Evolutionary conservation across 768 basidiomycete species (phyloP).

Genomic region (Rubroboletus pulcherrimus): DNA sequence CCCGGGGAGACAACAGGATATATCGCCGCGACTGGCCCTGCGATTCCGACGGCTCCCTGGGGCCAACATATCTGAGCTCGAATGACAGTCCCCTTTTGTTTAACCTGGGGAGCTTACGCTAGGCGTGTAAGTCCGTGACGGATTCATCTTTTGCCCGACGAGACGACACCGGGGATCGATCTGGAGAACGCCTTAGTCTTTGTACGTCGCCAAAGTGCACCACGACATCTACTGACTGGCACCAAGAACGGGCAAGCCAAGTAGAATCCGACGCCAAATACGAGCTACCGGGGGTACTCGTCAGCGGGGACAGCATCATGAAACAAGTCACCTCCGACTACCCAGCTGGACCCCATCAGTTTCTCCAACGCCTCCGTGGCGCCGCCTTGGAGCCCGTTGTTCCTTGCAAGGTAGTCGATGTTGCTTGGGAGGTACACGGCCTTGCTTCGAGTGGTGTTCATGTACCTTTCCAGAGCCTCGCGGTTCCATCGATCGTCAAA

Average conservation of each 20-base stretch:
- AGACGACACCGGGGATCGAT: constrained; percentile 57
- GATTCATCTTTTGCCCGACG: constrained; percentile 73
- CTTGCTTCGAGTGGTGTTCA: constrained; percentile 47
- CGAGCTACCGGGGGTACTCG: constrained; percentile 39
- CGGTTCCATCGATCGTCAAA: constrained; percentile 57
- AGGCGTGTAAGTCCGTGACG: constrained; percentile 63
- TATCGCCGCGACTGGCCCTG: constrained; percentile 62
- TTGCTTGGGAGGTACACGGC: constrained; percentile 70
- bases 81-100: not conserved
- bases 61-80: not conserved
- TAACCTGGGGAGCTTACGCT: constrained; percentile 34
- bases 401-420: constrained; percentile 59
- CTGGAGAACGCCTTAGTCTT: constrained; percentile 23
- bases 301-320: not conserved
- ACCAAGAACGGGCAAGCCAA: constrained; percentile 61
- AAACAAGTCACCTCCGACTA: constrained; percentile 19
- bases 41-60: constrained; percentile 68
- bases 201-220: not conserved
- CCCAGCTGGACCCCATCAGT: constrained; percentile 50
- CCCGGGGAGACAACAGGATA: constrained; percentile 64
- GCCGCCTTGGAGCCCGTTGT: constrained; percentile 51
- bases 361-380: constrained; percentile 42
- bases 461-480: constrained; percentile 56
- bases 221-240: constrained; percentile 37
- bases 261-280: constrained; percentile 62